A percentile compares a stretch with the other conserved stretches of the same genome.
phyloP scores from a whole-genome alignment of 257 asterid genomes.

The Gentiana straminea region DNA sequence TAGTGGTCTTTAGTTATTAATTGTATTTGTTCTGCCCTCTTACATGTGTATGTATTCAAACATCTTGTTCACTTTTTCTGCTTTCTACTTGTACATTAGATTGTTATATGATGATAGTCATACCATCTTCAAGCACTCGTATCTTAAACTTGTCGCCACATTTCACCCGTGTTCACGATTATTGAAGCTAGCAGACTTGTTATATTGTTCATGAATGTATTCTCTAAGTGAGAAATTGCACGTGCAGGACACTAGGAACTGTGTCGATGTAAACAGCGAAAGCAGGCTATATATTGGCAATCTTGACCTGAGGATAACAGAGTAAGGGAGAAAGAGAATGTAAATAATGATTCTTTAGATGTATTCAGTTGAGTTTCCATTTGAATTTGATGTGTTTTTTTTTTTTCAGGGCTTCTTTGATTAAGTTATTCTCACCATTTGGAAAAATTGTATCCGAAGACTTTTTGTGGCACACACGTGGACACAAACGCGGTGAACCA shows the following conservation, averaged over 20 bases:
- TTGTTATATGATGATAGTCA: too few relatives aligned
- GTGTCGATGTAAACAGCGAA: slow-evolving; percentile 44
- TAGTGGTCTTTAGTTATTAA: too few relatives aligned
- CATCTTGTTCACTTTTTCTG: too few relatives aligned
- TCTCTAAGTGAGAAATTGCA: too few relatives aligned
- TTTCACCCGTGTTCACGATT: not conserved
- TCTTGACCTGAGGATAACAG: slow-evolving; percentile 81
- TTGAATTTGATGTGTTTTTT: not conserved
- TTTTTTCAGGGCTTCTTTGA: slow-evolving; percentile 59
- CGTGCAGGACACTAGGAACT: slow-evolving; percentile 38
- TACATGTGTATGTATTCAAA: too few relatives aligned
- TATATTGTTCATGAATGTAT: too few relatives aligned
- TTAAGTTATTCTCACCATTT: slow-evolving; percentile 76
- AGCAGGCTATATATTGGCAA: slow-evolving; percentile 76
- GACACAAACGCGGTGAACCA: slow-evolving; percentile 80
- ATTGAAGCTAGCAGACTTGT: not conserved
- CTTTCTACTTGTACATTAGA: too few relatives aligned
- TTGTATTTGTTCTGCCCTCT: too few relatives aligned
- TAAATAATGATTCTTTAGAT: not conserved
- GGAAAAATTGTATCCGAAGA: slow-evolving; percentile 79
- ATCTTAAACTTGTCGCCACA: not conserved
- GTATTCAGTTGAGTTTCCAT: not conserved
- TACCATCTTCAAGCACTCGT: not conserved
- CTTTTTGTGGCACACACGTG: slow-evolving; percentile 92
- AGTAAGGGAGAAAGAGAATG: slow-evolving; percentile 23